phyloP scores from a whole-genome alignment of 1,139 yeast genomes.

The Pichia inconspicua region DNA sequence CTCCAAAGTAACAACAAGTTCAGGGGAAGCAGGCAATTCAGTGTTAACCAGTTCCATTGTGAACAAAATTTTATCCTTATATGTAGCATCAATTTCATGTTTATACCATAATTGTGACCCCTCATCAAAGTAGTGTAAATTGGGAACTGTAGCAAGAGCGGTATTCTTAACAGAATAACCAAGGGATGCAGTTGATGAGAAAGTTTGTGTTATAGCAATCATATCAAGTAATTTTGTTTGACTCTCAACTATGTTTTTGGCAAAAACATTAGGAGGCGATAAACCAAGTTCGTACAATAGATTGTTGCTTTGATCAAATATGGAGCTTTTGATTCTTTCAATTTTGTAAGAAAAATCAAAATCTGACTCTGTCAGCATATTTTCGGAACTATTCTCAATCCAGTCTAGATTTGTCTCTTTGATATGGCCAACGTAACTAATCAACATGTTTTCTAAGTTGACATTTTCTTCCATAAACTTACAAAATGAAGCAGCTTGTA shows the following conservation, averaged over 20 bases:
- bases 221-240: conserved; percentile 22
- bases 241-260: conserved; percentile 26
- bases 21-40: conserved; percentile 27
- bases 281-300: conserved; percentile 10
- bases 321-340: conserved; percentile 14
- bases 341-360: conserved; percentile 32
- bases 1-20: conserved; percentile 39
- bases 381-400: not conserved
- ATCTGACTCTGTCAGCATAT: conserved; percentile 23
- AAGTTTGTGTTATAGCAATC: conserved; percentile 15
- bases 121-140: conserved; percentile 23
- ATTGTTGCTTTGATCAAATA: conserved; percentile 8
- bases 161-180: conserved; percentile 27
- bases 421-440: conserved; percentile 29
- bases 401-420: conserved; percentile 6
- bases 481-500: conserved; percentile 31
- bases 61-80: conserved; percentile 25
- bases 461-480: conserved; percentile 27
- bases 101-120: conserved; percentile 47
- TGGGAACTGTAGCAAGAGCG: conserved; percentile 25
- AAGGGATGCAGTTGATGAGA: conserved; percentile 28
- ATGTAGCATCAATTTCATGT: conserved; percentile 23
- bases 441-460: conserved; percentile 26
- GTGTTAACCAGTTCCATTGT: conserved; percentile 39
- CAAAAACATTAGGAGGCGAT: conserved; percentile 28